These are phyloP conservation scores for Emergomyces pasteurianus DNA, from an alignment of 2,329 filamentous ascomycete genomes.

Conservation along the genomic window DNA sequence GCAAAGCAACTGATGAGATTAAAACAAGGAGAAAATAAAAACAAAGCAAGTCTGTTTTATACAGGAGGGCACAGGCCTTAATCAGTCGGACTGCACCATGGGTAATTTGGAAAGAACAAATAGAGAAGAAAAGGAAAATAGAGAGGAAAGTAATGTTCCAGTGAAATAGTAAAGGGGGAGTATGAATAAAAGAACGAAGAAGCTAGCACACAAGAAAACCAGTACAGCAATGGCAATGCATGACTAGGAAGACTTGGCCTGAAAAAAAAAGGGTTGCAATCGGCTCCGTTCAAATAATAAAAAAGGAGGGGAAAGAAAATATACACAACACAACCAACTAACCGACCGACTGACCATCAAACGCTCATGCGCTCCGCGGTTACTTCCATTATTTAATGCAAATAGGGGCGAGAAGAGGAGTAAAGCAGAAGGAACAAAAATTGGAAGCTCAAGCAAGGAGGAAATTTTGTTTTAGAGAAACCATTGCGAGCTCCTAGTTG, in stretches of 20 bases:
- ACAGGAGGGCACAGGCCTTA: not conserved
- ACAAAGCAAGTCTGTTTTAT: not conserved
- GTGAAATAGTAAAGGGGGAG: slow-evolving; percentile 9
- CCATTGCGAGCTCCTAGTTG: not conserved
- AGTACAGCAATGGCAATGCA: not conserved
- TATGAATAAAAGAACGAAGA: slow-evolving; percentile 3
- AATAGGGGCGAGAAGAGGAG: not conserved
- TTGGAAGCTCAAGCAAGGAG: not conserved
- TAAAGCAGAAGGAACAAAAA: not conserved
- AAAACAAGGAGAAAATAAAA: not conserved
- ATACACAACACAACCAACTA: not conserved
- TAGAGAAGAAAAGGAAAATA: slow-evolving; percentile 16
- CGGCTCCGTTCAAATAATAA: not conserved
- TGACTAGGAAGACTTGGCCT: not conserved
- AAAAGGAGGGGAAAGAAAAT: no score
- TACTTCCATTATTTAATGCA: not conserved
- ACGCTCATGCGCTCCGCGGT: not conserved
- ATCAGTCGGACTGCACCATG: not conserved
- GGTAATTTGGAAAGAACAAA: not conserved
- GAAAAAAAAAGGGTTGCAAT: not conserved
- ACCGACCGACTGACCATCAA: not conserved
- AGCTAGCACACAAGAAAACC: not conserved
- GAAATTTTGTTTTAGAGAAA: not conserved
- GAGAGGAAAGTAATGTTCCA: slow-evolving; percentile 4
- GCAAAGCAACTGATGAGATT: not conserved